Percentiles rank a stretch among this genome's conserved stretches.
Conservation (phyloP, 148 eudicot genomes). For the Rhododendron ferrugineum region DNA sequence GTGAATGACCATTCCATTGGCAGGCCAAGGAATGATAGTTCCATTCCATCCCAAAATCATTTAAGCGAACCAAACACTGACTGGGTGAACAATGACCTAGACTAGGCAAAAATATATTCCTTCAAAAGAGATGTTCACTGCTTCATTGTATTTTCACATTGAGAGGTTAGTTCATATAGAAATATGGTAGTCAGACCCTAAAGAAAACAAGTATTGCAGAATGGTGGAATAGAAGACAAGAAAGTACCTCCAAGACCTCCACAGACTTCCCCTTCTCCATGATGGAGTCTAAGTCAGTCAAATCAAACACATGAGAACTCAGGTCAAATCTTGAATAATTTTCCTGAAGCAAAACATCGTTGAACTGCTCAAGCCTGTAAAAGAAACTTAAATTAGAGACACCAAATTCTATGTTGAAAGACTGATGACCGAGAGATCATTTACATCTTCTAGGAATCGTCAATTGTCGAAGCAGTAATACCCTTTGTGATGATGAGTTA, state of each 20-base stretch:
- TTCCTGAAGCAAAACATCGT: constrained; percentile 87
- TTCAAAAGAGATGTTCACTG: too few species aligned
- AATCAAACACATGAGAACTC: constrained; percentile 53
- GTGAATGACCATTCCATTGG: not conserved
- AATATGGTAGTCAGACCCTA: not conserved
- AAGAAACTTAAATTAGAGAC: constrained; percentile 1
- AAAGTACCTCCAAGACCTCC: constrained; percentile 51
- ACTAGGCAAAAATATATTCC: not conserved
- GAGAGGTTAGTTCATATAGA: not conserved
- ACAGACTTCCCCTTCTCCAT: constrained; percentile 30
- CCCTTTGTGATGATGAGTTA: not conserved
- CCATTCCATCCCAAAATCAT: not conserved
- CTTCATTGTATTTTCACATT: not conserved
- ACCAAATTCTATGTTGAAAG: not conserved
- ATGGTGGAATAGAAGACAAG: not conserved
- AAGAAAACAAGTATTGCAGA: not conserved
- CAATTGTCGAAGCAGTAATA: not conserved
- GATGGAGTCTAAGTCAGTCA: constrained; percentile 39
- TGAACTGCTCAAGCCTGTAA: constrained; percentile 93
- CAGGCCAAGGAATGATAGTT: not conserved
- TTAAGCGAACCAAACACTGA: not conserved
- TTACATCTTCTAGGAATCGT: not conserved
- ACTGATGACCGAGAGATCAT: not conserved
- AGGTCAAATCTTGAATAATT: constrained; percentile 37
- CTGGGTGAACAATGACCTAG: not conserved